phyloP scores from a whole-genome alignment of 805 yeast species.

The Metschnikowia proteae region DNA sequence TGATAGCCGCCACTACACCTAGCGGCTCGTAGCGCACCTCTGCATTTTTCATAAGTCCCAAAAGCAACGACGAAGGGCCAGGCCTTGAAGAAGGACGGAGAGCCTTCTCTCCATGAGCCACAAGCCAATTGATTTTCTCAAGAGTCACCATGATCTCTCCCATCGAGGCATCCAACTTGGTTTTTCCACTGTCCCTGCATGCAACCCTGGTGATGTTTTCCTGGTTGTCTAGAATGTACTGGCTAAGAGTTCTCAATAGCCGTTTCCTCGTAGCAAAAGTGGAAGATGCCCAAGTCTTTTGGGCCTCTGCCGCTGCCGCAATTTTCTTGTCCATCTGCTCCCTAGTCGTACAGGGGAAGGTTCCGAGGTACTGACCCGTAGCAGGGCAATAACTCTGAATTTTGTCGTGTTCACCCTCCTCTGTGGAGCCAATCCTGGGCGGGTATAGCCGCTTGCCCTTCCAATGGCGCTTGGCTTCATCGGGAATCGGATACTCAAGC shows the following conservation, averaged over 20 bases:
- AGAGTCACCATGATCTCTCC: slow-evolving; percentile 94
- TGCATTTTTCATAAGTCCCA: slow-evolving; percentile 82
- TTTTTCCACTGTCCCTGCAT: slow-evolving; percentile 94
- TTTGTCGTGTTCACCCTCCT: slow-evolving; percentile 57
- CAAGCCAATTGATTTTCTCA: slow-evolving; percentile 88
- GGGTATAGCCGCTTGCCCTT: slow-evolving; percentile 78
- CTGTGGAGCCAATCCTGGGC: slow-evolving; percentile 48
- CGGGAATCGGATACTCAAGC: slow-evolving; percentile 59
- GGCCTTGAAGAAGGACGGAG: slow-evolving; percentile 72
- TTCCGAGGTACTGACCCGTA: slow-evolving; percentile 84
- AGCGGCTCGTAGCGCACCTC: slow-evolving; percentile 92
- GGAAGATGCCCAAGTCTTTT: slow-evolving; percentile 47
- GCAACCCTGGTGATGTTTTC: slow-evolving; percentile 86
- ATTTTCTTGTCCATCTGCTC: slow-evolving; percentile 71
- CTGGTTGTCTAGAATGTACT: slow-evolving; percentile 76
- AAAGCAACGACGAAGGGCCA: slow-evolving; percentile 80
- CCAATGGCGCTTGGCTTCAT: slow-evolving; percentile 85
- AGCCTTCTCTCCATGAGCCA: slow-evolving; percentile 73
- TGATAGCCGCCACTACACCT: slow-evolving; percentile 82
- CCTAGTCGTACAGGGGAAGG: slow-evolving; percentile 57
- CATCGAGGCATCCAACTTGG: slow-evolving; percentile 92
- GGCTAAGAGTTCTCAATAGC: slow-evolving; percentile 65
- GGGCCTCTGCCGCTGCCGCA: slow-evolving; percentile 50
- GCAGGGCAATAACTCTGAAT: slow-evolving; percentile 95
- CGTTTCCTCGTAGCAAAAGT: slow-evolving; percentile 63